Evolutionary conservation across 371 early-diverging fungal genomes (phyloP).

Genomic region (Basidiobolus meristosporus): DNA sequence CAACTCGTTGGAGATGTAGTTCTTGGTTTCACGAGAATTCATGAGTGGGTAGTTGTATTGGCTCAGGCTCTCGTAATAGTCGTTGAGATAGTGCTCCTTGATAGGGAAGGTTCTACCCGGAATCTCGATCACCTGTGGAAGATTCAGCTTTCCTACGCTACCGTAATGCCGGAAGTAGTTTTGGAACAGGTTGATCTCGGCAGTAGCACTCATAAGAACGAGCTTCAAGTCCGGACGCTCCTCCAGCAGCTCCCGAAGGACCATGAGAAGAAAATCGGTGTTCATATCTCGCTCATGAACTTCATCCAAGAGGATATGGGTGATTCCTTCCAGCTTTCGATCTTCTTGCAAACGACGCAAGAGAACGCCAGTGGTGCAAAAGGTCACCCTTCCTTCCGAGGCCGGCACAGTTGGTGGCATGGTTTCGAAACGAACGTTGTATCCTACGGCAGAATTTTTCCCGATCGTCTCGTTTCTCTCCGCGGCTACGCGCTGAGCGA

Average conservation of each 20-base stretch:
- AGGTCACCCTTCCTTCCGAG: constrained; percentile 96
- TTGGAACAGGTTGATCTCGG: constrained; percentile 39
- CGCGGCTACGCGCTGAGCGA: constrained; percentile 70
- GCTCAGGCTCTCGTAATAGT: constrained; percentile 18
- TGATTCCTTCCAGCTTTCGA: constrained; percentile 26
- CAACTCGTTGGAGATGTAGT: no score
- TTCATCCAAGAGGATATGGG: constrained; percentile 68
- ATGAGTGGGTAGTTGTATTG: constrained; percentile 17
- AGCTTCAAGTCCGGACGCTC: constrained; percentile 30
- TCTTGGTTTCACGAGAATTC: constrained; percentile 28
- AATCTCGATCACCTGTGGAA: constrained; percentile 43
- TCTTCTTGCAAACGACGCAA: constrained; percentile 43
- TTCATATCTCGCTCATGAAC: constrained; percentile 71
- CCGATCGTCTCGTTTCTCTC: constrained; percentile 50
- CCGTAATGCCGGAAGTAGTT: constrained; percentile 32
- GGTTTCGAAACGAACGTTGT: constrained; percentile 58
- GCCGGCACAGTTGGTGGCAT: constrained; percentile 67
- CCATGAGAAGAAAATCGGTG: constrained; percentile 57
- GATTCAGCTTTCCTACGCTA: no score
- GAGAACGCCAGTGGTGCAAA: constrained; percentile 91
- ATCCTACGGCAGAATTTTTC: constrained; percentile 54
- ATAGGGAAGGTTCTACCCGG: constrained; percentile 69
- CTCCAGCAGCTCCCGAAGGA: constrained; percentile 24
- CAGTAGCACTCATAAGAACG: constrained; percentile 69
- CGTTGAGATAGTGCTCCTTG: constrained; percentile 35